Conservation (phyloP, 179 eudicot genomes). For the Silene noctiflora region DNA sequence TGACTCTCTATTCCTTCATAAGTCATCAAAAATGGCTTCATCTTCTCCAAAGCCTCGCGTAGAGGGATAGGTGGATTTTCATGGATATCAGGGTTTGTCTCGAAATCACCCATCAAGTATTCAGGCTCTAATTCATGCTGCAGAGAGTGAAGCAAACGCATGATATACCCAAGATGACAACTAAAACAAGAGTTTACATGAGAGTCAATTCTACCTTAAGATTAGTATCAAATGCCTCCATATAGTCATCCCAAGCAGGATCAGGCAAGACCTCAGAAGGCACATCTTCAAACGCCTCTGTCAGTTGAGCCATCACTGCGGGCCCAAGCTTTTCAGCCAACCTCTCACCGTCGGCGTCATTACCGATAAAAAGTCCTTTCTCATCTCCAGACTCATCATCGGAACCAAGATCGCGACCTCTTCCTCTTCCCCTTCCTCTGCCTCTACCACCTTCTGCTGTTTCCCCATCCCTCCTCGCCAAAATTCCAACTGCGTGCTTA, state of each 20-base stretch:
- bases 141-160: slow-evolving; percentile 23
- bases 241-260: slow-evolving; percentile 42
- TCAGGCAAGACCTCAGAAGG: slow-evolving; percentile 51
- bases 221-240: slow-evolving; percentile 69
- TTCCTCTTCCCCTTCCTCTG: slow-evolving; percentile 32
- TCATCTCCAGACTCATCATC: slow-evolving; percentile 35
- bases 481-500: slow-evolving; percentile 47
- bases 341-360: slow-evolving; percentile 55
- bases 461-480: slow-evolving; percentile 33
- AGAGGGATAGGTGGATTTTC: slow-evolving; percentile 81
- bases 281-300: slow-evolving; percentile 66
- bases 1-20: slow-evolving; percentile 68
- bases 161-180: neutral
- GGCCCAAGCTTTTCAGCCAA: slow-evolving; percentile 60
- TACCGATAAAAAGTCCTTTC: slow-evolving; percentile 27
- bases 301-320: slow-evolving; percentile 45
- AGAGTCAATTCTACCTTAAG: slow-evolving; percentile 40
- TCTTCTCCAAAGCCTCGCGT: slow-evolving; percentile 78
- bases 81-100: slow-evolving; percentile 71
- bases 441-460: slow-evolving; percentile 26
- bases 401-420: slow-evolving; percentile 31
- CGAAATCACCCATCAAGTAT: slow-evolving; percentile 77
- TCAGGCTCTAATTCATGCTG: slow-evolving; percentile 95
- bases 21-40: slow-evolving; percentile 85
- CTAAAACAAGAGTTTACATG: neutral